phyloP scores from a whole-genome alignment of 768 basidiomycete genomes.

The Cantharellus anzutake region DNA sequence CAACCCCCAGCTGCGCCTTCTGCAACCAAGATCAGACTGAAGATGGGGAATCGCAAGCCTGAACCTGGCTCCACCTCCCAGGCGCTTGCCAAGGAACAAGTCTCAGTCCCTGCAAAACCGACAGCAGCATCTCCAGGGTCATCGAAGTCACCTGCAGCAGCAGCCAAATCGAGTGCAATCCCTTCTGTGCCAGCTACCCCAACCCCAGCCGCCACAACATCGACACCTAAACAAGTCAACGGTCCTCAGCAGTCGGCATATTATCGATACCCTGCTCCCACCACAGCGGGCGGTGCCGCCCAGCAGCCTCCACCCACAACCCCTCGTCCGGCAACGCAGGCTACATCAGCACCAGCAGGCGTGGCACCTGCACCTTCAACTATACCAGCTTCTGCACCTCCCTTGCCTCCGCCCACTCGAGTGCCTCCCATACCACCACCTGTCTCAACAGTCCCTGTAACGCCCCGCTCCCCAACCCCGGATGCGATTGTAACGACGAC shows the following conservation, averaged over 20 bases:
- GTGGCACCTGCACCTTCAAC: slow-evolving; percentile 6
- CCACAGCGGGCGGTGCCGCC: neutral
- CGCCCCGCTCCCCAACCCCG: slow-evolving; percentile 1
- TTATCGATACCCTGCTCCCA: neutral
- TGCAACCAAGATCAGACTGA: slow-evolving; percentile 9
- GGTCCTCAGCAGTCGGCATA: neutral
- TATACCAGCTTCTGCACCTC: slow-evolving; percentile 3
- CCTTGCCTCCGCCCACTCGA: neutral
- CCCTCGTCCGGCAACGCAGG: neutral
- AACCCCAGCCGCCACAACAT: slow-evolving; percentile 11
- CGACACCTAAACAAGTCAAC: slow-evolving; percentile 2
- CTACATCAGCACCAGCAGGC: neutral
- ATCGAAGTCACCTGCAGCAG: neutral
- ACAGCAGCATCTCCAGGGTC: slow-evolving; percentile 12
- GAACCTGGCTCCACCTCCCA: neutral
- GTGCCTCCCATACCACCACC: neutral
- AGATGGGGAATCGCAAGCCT: neutral
- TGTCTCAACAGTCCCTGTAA: neutral
- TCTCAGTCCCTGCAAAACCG: slow-evolving; percentile 9
- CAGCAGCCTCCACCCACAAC: neutral
- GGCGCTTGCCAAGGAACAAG: slow-evolving; percentile 9
- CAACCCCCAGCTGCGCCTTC: slow-evolving; percentile 34
- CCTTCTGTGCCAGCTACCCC: neutral
- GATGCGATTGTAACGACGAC: slow-evolving; percentile 10
- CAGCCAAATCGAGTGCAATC: neutral